Base-by-base conservation (phyloP, 2,329 filamentous ascomycete species). In the Trichophyton mentagrophytes region DNA sequence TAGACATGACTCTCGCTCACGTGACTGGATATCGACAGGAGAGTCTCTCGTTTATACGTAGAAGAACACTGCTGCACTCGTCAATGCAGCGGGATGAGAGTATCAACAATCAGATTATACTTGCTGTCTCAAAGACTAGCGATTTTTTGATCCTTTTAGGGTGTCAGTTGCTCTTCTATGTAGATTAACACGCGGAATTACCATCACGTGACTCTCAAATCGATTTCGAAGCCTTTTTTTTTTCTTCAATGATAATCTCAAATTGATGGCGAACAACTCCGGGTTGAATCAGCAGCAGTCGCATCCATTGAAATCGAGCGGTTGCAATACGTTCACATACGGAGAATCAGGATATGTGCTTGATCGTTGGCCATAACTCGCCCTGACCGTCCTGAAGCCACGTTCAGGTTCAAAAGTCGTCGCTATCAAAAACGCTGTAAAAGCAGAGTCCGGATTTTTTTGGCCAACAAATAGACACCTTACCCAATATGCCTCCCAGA, bases 401-500 rank as follows among this genome's bases (percentile, higher is more conserved):
- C 20, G 11, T 3, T 22, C 15, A n/a, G 40, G 40, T 13, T 7
- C 40, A 15, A 17, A 44, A 44, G 13, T 15, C n/a, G 9, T 13
- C 33, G 8, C 33, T 38, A 38, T 17, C 8, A 47, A 47, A 11
- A 11, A 20, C 44, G 44, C 4, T 22, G 8, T 8, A n/a, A 25
- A 17, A 22, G 44, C 44, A 11, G 20, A 47, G 44, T 20, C 8
- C 17, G 13, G 44, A 11, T 30, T 30, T 25, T 20, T 47, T 27
- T 11, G 4, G 9, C 20, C 15, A 33, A 27, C 9, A 5, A 33
- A 36, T 7, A 36, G 13, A 55, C 17, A 55, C 38, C 9, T 13
- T 13, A 58, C n/a, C 40, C 11, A 59, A 38, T 15, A 64, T 64
- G 62, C 59, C 62, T 15, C 60, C 62, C 11, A 58, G 62, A 49